phyloP scores from a whole-genome alignment of 768 basidiomycete species.

The Tricholoma sp. region DNA sequence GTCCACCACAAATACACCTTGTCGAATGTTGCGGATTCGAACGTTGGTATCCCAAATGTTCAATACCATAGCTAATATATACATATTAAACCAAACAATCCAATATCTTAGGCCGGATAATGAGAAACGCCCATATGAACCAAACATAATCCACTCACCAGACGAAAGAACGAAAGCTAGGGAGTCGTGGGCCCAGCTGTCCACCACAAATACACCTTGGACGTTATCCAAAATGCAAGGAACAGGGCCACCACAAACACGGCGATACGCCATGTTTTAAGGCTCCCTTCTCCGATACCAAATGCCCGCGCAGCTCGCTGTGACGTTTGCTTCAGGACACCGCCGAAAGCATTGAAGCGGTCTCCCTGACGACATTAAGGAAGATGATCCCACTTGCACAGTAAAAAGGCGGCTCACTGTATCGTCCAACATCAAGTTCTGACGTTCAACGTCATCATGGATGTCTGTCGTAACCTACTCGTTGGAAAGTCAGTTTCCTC shows the following conservation, averaged over 20 bases:
- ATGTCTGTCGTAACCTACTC: conserved; percentile 82
- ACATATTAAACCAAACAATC: background rate
- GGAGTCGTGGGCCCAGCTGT: background rate
- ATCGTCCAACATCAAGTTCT: conserved; percentile 73
- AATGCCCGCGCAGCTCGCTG: conserved; percentile 70
- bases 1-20: conserved; percentile 48
- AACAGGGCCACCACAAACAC: conserved; percentile 52
- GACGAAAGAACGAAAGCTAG: background rate
- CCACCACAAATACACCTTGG: conserved; percentile 51
- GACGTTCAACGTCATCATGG: conserved; percentile 76
- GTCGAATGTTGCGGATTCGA: background rate
- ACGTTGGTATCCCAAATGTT: background rate
- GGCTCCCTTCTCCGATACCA: conserved; percentile 58
- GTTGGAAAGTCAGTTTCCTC: background rate
- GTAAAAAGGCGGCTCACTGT: conserved; percentile 44
- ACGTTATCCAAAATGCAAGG: conserved; percentile 50
- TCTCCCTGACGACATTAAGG: conserved; percentile 41
- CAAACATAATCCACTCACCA: background rate
- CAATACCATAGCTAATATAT: background rate
- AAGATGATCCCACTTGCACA: background rate
- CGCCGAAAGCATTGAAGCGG: conserved; percentile 60
- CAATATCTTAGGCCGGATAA: background rate
- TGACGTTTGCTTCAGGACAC: conserved; percentile 59
- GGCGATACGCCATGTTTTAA: conserved; percentile 68
- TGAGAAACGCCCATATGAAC: background rate